These are phyloP conservation scores for Phytophthora palmivora DNA, from an alignment of 352 stramenopile species.

Conservation along the genomic window DNA sequence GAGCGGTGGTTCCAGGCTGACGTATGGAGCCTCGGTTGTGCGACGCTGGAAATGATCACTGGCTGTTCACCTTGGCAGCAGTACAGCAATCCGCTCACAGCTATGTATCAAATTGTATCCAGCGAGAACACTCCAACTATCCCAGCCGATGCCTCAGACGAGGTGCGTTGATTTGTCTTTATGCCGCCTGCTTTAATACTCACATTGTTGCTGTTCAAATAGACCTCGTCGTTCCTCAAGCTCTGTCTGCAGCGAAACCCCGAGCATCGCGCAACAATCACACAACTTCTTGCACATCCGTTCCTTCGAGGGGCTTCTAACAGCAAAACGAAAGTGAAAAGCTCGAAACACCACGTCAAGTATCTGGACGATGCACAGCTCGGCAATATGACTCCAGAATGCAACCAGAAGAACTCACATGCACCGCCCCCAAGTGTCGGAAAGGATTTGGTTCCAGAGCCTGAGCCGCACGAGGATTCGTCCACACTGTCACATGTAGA, in stretches of 20 bases:
- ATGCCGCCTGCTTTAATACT: neutral
- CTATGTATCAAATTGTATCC: constrained; percentile 92
- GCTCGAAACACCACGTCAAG: constrained; percentile 17
- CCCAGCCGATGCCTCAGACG: constrained; percentile 55
- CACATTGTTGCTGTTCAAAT: constrained; percentile 4
- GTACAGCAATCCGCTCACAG: constrained; percentile 89
- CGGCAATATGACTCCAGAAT: neutral
- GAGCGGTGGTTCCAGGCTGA: constrained; percentile 91
- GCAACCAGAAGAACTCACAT: constrained; percentile 25
- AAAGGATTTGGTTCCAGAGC: constrained; percentile 20
- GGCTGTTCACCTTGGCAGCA: constrained; percentile 89
- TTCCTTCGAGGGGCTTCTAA: constrained; percentile 73
- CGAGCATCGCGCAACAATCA: constrained; percentile 80
- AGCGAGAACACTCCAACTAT: constrained; percentile 74
- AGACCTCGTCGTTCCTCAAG: constrained; percentile 67
- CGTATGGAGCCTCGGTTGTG: constrained; percentile 94
- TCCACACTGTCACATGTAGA: constrained; percentile 20
- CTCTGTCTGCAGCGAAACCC: constrained; percentile 74
- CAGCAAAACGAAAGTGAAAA: constrained; percentile 16
- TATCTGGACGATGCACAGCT: neutral
- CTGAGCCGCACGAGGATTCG: constrained; percentile 35
- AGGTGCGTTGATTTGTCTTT: constrained; percentile 40
- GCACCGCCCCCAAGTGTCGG: neutral
- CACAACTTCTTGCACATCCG: constrained; percentile 89
- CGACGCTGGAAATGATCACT: constrained; percentile 94